These are phyloP conservation scores for Prunus mume DNA, from an alignment of 306 rosid genomes.

Conservation along the genomic window DNA sequence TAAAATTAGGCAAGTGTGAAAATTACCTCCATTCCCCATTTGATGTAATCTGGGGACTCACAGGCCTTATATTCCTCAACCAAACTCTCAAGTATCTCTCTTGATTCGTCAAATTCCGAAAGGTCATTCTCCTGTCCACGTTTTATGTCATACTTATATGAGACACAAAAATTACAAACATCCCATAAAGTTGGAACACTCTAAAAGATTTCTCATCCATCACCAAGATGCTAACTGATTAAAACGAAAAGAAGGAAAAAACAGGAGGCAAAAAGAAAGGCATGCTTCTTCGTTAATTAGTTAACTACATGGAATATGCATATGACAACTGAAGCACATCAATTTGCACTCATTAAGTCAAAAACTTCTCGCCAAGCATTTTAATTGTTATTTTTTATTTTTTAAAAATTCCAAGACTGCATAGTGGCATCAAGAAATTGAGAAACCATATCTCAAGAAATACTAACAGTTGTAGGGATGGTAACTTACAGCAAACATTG, in stretches of 20 bases:
- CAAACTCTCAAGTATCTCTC: conserved; percentile 90
- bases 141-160: conserved; percentile 21
- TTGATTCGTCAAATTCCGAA: conserved; percentile 97
- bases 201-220: conserved; percentile 12
- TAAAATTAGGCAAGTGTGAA: conserved; percentile 18
- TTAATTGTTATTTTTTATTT: not conserved
- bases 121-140: conserved; percentile 93
- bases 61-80: conserved; percentile 98
- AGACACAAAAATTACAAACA: conserved; percentile 22
- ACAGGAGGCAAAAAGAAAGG: not conserved
- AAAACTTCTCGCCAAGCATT: not conserved
- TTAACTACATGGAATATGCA: not conserved
- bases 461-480: conserved; percentile 8
- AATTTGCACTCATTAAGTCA: not conserved
- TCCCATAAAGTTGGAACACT: conserved; percentile 15
- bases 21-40: conserved; percentile 99
- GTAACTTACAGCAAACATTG: conserved; percentile 94
- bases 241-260: not conserved
- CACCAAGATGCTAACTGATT: not conserved
- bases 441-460: conserved; percentile 11
- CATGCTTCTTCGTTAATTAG: not conserved
- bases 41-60: conserved; percentile 98
- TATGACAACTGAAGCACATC: not conserved
- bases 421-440: conserved; percentile 7
- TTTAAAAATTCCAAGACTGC: not conserved